Percentiles rank a stretch among this genome's conserved stretches.
Evolutionary conservation across 176 grass and related monocot species (phyloP).

Genomic region (barley (Hordeum vulgare)): DNA sequence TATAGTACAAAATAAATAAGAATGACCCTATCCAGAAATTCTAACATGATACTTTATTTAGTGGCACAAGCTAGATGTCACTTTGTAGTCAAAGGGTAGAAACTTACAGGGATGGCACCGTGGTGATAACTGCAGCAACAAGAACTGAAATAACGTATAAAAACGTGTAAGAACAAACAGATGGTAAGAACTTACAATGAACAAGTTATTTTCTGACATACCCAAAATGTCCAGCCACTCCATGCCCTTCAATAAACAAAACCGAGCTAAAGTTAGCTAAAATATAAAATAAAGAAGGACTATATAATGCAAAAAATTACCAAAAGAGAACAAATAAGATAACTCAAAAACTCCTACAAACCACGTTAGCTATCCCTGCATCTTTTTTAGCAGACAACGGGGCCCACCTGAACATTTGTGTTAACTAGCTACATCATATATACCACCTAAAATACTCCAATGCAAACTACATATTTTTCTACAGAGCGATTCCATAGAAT

Average conservation of each 20-base stretch:
- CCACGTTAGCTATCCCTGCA: neutral
- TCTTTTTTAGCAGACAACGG: no score
- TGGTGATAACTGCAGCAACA: neutral
- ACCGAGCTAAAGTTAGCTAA: neutral
- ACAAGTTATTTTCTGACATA: neutral
- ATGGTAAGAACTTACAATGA: neutral
- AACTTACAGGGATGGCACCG: neutral
- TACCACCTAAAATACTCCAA: no score
- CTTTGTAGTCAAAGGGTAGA: neutral
- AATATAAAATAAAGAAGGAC: neutral
- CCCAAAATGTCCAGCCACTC: neutral
- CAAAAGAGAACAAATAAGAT: neutral
- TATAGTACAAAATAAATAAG: neutral
- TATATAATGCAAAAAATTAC: no score
- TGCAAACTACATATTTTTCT: no score
- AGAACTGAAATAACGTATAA: neutral
- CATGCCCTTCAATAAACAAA: neutral
- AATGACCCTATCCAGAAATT: neutral
- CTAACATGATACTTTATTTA: neutral
- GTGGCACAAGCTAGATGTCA: neutral
- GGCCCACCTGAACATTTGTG: no score
- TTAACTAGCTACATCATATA: no score
- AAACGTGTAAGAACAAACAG: neutral
- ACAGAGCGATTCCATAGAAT: no score
- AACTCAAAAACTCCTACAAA: neutral